Base-by-base conservation (phyloP, 2,329 filamentous ascomycete genomes). In the Colletotrichum sp. region DNA sequence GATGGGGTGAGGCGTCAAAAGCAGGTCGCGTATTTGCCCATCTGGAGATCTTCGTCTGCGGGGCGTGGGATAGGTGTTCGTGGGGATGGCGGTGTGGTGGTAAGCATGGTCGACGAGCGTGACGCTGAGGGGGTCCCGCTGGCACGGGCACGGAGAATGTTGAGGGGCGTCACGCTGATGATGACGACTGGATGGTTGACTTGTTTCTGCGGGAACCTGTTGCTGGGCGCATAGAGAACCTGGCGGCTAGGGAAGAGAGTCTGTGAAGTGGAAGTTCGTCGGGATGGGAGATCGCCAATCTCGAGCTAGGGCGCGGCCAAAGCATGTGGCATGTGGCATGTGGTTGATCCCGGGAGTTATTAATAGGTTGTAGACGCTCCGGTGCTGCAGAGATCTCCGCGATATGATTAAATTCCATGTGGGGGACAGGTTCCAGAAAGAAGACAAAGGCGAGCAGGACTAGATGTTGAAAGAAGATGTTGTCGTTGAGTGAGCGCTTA, bases 321-420 rank as follows among this genome's bases (percentile, higher is more conserved):
- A 65, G 30, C 52, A 70, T 30, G 57, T 30, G 8, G 22, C 30
- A 34, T 70, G 57, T 25, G 6, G 22, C 25, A 28, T 70, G 36
- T 15, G 34, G 44, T 52, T 52, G 44, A 52, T 52, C 11, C n/a
- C 76, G 76, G 76, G 66, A 77, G 76, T 74, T 77, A 77, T 77
- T 74, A 70, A 70, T 77, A 76, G 74, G 52, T 44, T 12, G 9
- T 57, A 61, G n/a, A 74, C 67, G 48, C 60, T 39, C 6, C 36
- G 39, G 52, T 12, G 13, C 44, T 74, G 74, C 61, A 64, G 32
- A 27, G 27, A 52, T 60, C 30, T 12, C 16, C 12, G 11, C n/a
- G 44, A 52, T 22, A 66, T 69, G 60, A 22, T 16, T 5, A 22
- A 30, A 48, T 66, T 13, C 27, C 63, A 55, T 27, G 65, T 32